Base-by-base conservation (phyloP, 495 filamentous ascomycete genomes). In the Viridothelium virens region DNA sequence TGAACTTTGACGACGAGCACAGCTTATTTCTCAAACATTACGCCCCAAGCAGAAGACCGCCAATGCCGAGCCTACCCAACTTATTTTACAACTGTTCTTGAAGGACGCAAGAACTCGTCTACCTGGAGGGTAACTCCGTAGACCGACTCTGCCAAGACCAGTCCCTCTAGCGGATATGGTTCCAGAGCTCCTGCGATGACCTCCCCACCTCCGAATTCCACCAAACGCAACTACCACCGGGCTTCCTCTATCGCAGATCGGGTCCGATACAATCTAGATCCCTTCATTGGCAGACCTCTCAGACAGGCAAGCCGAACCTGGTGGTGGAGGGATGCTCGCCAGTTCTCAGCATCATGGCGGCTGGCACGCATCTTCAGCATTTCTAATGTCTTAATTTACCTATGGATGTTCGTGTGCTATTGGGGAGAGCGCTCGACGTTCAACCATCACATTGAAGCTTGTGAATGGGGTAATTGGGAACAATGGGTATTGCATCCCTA, bases 401-500 rank as follows among this genome's bases (percentile, higher is more conserved):
- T 90, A 11, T 98, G 93, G 93, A 61, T 91, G n/a, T 71, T 89
- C 16, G 78, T 88, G 12, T 69, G 97, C 66, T 90, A 91, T 74
- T 93, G 91, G 89, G 93, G 94, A 4, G 94, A 98, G 78, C 80
- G 90, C 68, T 87, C 82, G 67, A 83, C 88, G 34, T 97, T 94
- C 71, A 77, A 81, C 50, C 82, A 81, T 62, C 84, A 80, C 65
- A 80, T 96, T 12, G 81, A 83, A 63, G 77, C 74, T n/a, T 98
- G 94, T 75, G 74, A 81, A 48, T 98, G 94, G 94, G 80, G 82
- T 36, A 82, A 80, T 59, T 98, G 94, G 94, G 94, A 97, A 77
- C 81, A 84, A 75, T 97, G 93, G 92, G 92, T 96, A 80, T 76
- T 89, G 76, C 12, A 6, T 71, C 39, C 25, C 39, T 38, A 34